phyloP scores from a whole-genome alignment of 2,329 filamentous ascomycete species.

The Penicillium sclerotiorum region DNA sequence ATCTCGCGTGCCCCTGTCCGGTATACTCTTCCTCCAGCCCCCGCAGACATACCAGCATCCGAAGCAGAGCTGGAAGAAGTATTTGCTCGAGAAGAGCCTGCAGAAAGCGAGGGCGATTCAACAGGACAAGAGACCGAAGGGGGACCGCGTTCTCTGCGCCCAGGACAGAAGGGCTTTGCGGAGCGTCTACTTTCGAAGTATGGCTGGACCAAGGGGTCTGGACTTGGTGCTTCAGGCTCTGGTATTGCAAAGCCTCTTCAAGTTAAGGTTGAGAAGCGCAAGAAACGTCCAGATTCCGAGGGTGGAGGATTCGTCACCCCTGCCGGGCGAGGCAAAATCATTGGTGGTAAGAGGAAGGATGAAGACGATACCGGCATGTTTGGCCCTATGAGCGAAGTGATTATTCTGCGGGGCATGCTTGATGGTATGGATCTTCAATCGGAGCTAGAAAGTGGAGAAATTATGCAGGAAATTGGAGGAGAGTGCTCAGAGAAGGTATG shows the following conservation, averaged over 20 bases:
- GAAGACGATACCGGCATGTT: constrained; percentile 59
- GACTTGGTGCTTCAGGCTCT: constrained; percentile 77
- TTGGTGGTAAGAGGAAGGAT: constrained; percentile 69
- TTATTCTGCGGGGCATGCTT: constrained; percentile 83
- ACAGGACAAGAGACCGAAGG: constrained; percentile 39
- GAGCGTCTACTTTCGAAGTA: constrained; percentile 89
- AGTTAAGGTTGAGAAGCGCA: constrained; percentile 82
- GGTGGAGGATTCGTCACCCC: constrained; percentile 76
- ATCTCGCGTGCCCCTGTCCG: constrained; percentile 79
- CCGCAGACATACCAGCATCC: constrained; percentile 55
- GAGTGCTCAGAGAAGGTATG: constrained; percentile 79
- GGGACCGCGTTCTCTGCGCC: constrained; percentile 63
- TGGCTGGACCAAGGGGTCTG: constrained; percentile 86
- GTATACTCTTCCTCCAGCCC: constrained; percentile 62
- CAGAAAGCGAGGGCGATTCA: constrained; percentile 12
- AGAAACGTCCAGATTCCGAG: constrained; percentile 75
- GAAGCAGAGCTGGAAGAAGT: constrained; percentile 56
- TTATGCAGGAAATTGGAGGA: constrained; percentile 94
- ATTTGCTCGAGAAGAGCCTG: constrained; percentile 42
- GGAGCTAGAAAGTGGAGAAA: constrained; percentile 70
- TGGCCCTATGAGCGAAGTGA: constrained; percentile 76
- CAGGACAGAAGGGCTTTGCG: constrained; percentile 82
- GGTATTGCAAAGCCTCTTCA: constrained; percentile 85
- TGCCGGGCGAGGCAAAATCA: constrained; percentile 73
- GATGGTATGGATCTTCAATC: constrained; percentile 77